phyloP scores from a whole-genome alignment of 768 basidiomycete genomes.

The Arthromyces matolae region DNA sequence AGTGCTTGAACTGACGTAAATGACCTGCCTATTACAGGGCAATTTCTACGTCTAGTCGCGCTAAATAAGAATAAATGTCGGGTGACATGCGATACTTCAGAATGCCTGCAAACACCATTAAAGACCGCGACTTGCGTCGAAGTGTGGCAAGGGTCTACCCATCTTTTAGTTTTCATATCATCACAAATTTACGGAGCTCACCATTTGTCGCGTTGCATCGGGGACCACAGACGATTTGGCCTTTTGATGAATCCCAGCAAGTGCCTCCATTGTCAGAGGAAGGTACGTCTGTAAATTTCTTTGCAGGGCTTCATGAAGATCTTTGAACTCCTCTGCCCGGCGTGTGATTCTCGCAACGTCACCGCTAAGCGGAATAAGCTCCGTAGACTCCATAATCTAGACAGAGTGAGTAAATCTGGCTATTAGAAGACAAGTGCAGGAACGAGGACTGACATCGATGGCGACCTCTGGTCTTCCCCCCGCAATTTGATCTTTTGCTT shows the following conservation, averaged over 20 bases:
- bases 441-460: constrained; percentile 63
- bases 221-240: constrained; percentile 67
- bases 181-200: constrained; percentile 29
- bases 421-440: neutral
- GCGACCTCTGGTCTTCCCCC: constrained; percentile 70
- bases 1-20: too few species aligned
- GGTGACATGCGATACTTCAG: constrained; percentile 87
- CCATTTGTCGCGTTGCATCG: constrained; percentile 76
- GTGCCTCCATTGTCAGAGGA: constrained; percentile 87
- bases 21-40: constrained; percentile 68
- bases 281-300: constrained; percentile 88
- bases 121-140: constrained; percentile 75
- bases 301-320: constrained; percentile 81
- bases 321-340: constrained; percentile 85
- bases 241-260: constrained; percentile 77
- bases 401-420: neutral
- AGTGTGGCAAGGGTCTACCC: constrained; percentile 60
- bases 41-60: constrained; percentile 82
- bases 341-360: constrained; percentile 84
- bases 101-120: constrained; percentile 88
- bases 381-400: constrained; percentile 85
- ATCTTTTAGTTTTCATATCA: constrained; percentile 13
- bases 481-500: constrained; percentile 75
- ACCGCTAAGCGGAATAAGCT: constrained; percentile 81
- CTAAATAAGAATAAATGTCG: constrained; percentile 86